A percentile compares a stretch with the other conserved stretches of the same genome.
phyloP scores from a whole-genome alignment of 176 grass and related monocot species.

The Miscanthus lutarioriparius region DNA sequence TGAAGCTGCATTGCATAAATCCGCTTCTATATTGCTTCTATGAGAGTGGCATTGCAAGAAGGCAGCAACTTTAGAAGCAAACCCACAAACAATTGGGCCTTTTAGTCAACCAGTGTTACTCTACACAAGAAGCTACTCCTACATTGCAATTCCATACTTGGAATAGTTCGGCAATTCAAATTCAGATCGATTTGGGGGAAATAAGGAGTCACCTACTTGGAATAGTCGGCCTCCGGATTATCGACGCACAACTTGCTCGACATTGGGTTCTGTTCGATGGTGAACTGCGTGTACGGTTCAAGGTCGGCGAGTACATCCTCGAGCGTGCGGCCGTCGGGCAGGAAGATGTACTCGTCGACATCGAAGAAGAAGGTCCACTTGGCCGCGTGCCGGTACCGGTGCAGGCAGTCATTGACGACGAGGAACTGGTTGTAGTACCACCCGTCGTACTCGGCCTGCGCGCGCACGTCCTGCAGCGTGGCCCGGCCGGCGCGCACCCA shows the following conservation, averaged over 20 bases:
- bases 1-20: constrained; percentile 11
- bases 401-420: constrained; percentile 90
- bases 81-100: neutral
- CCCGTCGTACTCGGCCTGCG: constrained; percentile 68
- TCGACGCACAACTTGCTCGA: constrained; percentile 71
- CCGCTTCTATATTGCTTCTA: neutral
- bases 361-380: constrained; percentile 98
- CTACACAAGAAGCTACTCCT: neutral
- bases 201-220: constrained; percentile 41
- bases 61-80: constrained; percentile 1
- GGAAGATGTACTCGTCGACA: constrained; percentile 92
- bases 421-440: constrained; percentile 97
- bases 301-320: constrained; percentile 60
- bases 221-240: constrained; percentile 30
- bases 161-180: neutral
- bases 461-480: constrained; percentile 91
- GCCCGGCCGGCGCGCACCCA: constrained; percentile 84
- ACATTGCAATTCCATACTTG: neutral
- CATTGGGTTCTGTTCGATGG: constrained; percentile 96
- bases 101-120: neutral
- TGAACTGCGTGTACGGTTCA: constrained; percentile 82
- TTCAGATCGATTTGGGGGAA: neutral
- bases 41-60: neutral
- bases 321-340: constrained; percentile 54
- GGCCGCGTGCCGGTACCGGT: constrained; percentile 68